Conservation (phyloP, 257 asterid genomes). For the Forsythia suspensa region DNA sequence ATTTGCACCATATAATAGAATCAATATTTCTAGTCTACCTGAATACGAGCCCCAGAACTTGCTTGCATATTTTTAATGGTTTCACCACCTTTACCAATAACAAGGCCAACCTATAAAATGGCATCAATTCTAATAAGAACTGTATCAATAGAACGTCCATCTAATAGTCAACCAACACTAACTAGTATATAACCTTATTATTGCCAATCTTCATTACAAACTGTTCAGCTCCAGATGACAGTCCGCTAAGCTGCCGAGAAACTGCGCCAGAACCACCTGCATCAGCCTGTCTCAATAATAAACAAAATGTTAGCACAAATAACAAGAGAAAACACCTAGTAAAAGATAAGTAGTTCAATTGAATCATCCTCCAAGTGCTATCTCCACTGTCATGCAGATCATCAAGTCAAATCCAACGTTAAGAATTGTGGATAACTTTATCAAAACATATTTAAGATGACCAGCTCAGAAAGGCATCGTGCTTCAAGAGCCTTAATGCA, state of each 20-base stretch:
- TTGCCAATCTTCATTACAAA: conserved; percentile 69
- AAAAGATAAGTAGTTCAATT: conserved; percentile 2
- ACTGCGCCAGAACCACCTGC: conserved; percentile 72
- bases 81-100: conserved; percentile 97
- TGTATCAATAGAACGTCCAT: neutral
- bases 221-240: conserved; percentile 64
- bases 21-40: conserved; percentile 38
- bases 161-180: neutral
- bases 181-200: conserved; percentile 54
- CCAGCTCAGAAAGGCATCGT: neutral
- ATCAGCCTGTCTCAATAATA: conserved; percentile 63
- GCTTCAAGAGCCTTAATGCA: neutral
- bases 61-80: conserved; percentile 91
- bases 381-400: neutral
- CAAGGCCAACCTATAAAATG: conserved; percentile 82
- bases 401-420: neutral
- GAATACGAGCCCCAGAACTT: conserved; percentile 83
- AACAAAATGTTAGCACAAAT: conserved; percentile 16
- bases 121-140: neutral
- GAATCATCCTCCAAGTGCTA: neutral
- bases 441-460: neutral
- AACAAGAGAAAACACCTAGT: neutral
- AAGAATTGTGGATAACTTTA: neutral
- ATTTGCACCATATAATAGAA: neutral
- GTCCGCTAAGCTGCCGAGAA: conserved; percentile 59